Conservation (phyloP, 2,329 filamentous ascomycete genomes). For the Colletotrichum viniferum region DNA sequence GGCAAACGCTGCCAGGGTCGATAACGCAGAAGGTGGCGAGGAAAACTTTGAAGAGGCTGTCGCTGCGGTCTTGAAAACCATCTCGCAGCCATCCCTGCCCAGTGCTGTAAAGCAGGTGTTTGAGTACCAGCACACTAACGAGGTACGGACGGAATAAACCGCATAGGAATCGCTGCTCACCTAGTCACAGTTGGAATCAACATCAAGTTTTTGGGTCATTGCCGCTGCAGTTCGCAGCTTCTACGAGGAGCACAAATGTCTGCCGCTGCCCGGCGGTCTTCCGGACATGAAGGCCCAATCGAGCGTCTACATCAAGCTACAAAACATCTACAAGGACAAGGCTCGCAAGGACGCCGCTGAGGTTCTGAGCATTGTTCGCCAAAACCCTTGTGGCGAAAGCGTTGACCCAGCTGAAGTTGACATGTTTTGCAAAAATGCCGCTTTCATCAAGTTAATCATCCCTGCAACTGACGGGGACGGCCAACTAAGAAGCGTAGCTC, state of each 20-base stretch:
- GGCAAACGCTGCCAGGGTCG: constrained; percentile 66
- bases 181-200: constrained; percentile 43
- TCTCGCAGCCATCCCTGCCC: constrained; percentile 71
- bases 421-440: constrained; percentile 92
- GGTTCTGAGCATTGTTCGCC: constrained; percentile 69
- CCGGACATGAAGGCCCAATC: constrained; percentile 99
- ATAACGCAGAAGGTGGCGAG: constrained; percentile 84
- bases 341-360: constrained; percentile 79
- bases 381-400: constrained; percentile 48
- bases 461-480: constrained; percentile 46
- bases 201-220: constrained; percentile 84
- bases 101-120: constrained; percentile 80
- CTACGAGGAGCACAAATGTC: constrained; percentile 70
- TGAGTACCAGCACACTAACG: constrained; percentile 57
- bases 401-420: constrained; percentile 80
- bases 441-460: constrained; percentile 88
- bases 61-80: constrained; percentile 84
- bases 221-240: constrained; percentile 80
- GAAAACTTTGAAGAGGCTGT: constrained; percentile 97
- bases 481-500: constrained; percentile 56
- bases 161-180: constrained; percentile 23
- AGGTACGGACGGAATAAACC: constrained; percentile 56
- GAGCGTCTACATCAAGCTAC: constrained; percentile 84
- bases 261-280: constrained; percentile 85
- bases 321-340: constrained; percentile 91